phyloP scores from a whole-genome alignment of 805 yeast species.

The Yarrowia alimentaria region DNA sequence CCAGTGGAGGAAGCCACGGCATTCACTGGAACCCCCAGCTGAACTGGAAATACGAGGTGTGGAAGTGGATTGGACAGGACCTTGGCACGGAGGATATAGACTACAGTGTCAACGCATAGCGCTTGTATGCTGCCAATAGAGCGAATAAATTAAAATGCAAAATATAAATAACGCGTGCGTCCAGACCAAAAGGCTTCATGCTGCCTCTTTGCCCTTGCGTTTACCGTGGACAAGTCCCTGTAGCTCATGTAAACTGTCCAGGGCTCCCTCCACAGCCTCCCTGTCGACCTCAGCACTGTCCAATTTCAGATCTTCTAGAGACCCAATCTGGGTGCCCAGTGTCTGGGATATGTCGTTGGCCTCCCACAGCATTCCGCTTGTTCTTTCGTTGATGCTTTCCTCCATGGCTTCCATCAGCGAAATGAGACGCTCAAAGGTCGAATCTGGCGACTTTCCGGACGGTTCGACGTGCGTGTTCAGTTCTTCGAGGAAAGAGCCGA shows the following conservation, averaged over 20 bases:
- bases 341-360: conserved; percentile 4
- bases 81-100: conserved; percentile 3
- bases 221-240: not conserved
- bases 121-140: too few relatives aligned
- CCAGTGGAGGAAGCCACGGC: conserved; percentile 65
- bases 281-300: not conserved
- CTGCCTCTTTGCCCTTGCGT: too few relatives aligned
- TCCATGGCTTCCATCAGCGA: conserved; percentile 4
- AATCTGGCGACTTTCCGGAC: not conserved
- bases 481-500: not conserved
- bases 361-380: conserved; percentile 3
- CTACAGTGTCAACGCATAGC: conserved; percentile 1
- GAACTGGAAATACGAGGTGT: conserved; percentile 85
- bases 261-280: conserved; percentile 9
- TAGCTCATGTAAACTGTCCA: conserved; percentile 8
- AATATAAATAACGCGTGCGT: too few relatives aligned
- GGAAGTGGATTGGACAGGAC: conserved; percentile 52
- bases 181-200: too few relatives aligned
- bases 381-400: not conserved
- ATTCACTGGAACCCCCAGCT: conserved; percentile 72
- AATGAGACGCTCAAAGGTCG: not conserved
- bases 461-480: not conserved
- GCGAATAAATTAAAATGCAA: too few relatives aligned
- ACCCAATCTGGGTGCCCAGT: conserved; percentile 17
- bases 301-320: conserved; percentile 3